Conservation (phyloP, 352 stramenopile genomes). For the Phytophthora sp. region DNA sequence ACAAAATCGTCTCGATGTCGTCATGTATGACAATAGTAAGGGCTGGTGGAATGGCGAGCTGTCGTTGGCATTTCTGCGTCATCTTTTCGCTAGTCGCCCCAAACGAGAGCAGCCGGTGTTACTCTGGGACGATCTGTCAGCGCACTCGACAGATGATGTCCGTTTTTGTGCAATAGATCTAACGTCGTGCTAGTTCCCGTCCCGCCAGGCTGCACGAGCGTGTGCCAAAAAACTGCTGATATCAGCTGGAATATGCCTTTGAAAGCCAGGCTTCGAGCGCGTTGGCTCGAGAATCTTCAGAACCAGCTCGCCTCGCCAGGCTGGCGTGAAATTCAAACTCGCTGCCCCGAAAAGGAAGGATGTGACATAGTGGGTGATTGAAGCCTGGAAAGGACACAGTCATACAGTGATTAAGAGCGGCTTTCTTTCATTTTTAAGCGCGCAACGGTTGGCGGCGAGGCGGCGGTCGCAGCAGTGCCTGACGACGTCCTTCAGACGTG, state of each 20-base stretch:
- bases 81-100: background rate
- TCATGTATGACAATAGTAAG: conserved; percentile 32
- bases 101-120: conserved; percentile 20
- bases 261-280: conserved; percentile 13
- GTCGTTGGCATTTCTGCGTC: conserved; percentile 21
- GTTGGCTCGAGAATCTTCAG: conserved; percentile 5
- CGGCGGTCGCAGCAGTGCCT: too few relatives aligned
- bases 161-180: conserved; percentile 23
- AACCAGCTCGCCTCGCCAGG: too few relatives aligned
- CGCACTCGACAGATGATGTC: conserved; percentile 38
- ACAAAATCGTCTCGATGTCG: conserved; percentile 3
- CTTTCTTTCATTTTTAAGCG: conserved; percentile 9
- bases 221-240: conserved; percentile 30
- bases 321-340: too few relatives aligned
- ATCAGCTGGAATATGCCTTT: conserved; percentile 33
- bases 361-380: conserved; percentile 9
- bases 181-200: conserved; percentile 32
- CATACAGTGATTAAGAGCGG: conserved; percentile 3
- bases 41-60: conserved; percentile 37
- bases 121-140: conserved; percentile 38
- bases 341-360: conserved; percentile 9
- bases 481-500: too few relatives aligned
- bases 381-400: background rate
- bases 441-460: too few relatives aligned
- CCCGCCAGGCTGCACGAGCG: conserved; percentile 12